Conservation (phyloP, 2,329 filamentous ascomycete genomes). For the Ascosphaera apis region DNA sequence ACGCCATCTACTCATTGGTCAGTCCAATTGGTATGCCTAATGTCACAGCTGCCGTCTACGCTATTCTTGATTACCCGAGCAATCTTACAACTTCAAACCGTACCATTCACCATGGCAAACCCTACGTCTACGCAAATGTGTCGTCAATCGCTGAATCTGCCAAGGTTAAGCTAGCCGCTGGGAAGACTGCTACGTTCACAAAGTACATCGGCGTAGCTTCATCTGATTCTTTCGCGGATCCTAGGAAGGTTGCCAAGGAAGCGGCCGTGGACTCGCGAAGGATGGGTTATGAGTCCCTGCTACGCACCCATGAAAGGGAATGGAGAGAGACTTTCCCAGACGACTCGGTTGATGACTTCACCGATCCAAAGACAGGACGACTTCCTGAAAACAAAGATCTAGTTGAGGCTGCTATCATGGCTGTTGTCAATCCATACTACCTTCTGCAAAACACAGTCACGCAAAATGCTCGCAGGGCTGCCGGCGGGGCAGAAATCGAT, state of each 20-base stretch:
- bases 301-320: constrained; percentile 33
- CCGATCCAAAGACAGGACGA: constrained; percentile 30
- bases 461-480: constrained; percentile 28
- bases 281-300: constrained; percentile 31
- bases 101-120: constrained; percentile 19
- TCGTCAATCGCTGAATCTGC: constrained; percentile 43
- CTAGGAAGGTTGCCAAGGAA: constrained; percentile 29
- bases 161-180: constrained; percentile 28
- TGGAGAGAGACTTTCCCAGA: constrained; percentile 39
- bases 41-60: constrained; percentile 37
- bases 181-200: constrained; percentile 30
- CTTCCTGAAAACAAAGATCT: constrained; percentile 34
- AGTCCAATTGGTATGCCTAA: constrained; percentile 37
- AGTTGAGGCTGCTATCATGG: constrained; percentile 27
- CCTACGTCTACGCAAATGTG: constrained; percentile 30
- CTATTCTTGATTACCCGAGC: constrained; percentile 17
- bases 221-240: constrained; percentile 40
- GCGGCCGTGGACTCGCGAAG: constrained; percentile 29
- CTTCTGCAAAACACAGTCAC: constrained; percentile 27
- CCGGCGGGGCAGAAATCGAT: constrained; percentile 29
- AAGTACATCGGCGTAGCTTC: constrained; percentile 50
- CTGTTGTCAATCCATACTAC: constrained; percentile 25
- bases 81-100: not conserved
- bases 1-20: constrained; percentile 41
- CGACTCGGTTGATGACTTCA: constrained; percentile 40